Conservation (phyloP, 1,284 basidiomycete species). For the Wolfiporia cocos region DNA sequence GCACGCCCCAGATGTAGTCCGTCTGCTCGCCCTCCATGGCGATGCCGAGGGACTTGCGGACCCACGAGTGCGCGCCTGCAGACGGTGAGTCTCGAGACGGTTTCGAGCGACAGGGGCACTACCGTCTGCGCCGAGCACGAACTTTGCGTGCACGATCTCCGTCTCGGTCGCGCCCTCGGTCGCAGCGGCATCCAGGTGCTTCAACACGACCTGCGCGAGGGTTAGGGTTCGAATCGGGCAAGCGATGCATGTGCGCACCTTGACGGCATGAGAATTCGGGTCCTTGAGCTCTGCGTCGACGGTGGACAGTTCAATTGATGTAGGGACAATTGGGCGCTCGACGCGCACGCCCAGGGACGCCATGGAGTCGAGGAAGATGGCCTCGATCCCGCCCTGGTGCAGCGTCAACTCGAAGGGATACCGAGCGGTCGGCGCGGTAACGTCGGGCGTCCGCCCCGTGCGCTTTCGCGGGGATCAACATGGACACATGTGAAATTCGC, state of each 20-base stretch:
- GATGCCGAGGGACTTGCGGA: slow-evolving; percentile 62
- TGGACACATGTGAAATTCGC: too few relatives aligned
- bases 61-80: slow-evolving; percentile 77
- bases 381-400: slow-evolving; percentile 73
- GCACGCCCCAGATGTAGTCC: slow-evolving; percentile 77
- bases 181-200: slow-evolving; percentile 22
- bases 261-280: slow-evolving; percentile 46
- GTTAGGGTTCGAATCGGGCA: background rate
- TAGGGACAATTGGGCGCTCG: slow-evolving; percentile 33
- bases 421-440: slow-evolving; percentile 44
- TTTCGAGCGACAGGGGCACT: background rate
- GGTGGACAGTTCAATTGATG: slow-evolving; percentile 43
- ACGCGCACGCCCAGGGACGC: slow-evolving; percentile 32
- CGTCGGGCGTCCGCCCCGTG: slow-evolving; percentile 52
- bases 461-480: too few relatives aligned
- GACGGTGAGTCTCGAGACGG: background rate
- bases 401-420: slow-evolving; percentile 69
- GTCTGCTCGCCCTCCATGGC: slow-evolving; percentile 70
- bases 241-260: slow-evolving; percentile 31
- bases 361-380: slow-evolving; percentile 64
- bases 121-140: slow-evolving; percentile 52
- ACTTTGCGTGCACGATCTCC: slow-evolving; percentile 48
- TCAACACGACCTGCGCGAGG: slow-evolving; percentile 29
- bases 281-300: slow-evolving; percentile 36
- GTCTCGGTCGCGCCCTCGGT: slow-evolving; percentile 22